Conservation (phyloP, 192 early-diverging fungal genomes). For the Backusella mclennaniae region DNA sequence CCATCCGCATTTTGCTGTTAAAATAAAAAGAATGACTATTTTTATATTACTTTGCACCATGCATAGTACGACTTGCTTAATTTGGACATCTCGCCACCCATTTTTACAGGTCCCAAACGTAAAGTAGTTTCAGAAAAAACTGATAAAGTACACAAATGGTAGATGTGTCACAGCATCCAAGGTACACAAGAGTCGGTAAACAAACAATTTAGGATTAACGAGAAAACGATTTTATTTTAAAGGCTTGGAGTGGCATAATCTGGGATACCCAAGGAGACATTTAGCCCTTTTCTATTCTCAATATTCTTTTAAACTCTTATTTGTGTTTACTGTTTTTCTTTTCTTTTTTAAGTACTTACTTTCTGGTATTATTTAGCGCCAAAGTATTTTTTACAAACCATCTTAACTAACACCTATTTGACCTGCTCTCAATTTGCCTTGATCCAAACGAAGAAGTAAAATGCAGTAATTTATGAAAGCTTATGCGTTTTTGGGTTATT, state of each 20-base stretch:
- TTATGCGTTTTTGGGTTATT: neutral
- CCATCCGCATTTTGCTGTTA: neutral
- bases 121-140: neutral
- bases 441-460: neutral
- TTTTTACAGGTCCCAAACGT: neutral
- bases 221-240: neutral
- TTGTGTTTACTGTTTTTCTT: neutral
- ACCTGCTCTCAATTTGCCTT: neutral
- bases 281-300: neutral
- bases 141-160: neutral
- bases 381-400: neutral
- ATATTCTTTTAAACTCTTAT: neutral
- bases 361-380: neutral
- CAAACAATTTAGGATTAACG: neutral
- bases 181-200: slow-evolving; percentile 1
- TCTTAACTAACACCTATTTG: neutral
- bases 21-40: neutral
- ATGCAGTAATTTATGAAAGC: neutral
- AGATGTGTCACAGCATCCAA: neutral
- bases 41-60: neutral
- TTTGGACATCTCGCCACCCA: neutral
- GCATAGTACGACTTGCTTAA: neutral
- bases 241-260: neutral
- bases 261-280: neutral
- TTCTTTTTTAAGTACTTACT: neutral